These are phyloP conservation scores for Auriscalpium orientale DNA, from an alignment of 768 basidiomycete species.

Conservation along the genomic window DNA sequence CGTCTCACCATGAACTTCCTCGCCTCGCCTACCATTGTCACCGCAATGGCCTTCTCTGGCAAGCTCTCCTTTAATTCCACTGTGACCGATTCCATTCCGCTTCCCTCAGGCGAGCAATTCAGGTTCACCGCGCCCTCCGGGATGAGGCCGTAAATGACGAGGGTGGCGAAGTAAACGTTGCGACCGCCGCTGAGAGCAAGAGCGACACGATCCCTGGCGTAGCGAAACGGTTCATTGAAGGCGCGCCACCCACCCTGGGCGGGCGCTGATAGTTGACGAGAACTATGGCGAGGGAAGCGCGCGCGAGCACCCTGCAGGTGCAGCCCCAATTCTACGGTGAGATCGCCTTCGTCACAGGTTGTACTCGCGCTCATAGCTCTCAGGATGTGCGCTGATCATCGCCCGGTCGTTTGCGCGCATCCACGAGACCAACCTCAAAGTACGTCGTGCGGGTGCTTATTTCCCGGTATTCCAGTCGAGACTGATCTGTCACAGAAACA, in stretches of 20 bases:
- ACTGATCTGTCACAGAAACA: conserved; percentile 64
- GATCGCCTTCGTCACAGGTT: conserved; percentile 3
- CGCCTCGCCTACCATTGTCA: conserved; percentile 93
- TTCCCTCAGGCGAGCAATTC: conserved; percentile 71
- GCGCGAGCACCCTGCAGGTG: conserved; percentile 90
- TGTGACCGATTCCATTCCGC: conserved; percentile 61
- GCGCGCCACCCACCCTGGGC: conserved; percentile 81
- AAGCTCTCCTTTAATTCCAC: conserved; percentile 90
- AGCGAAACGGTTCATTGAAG: conserved; percentile 87
- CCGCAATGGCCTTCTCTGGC: conserved; percentile 95
- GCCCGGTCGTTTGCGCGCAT: conserved; percentile 96
- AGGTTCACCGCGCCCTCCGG: conserved; percentile 81
- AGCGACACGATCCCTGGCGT: conserved; percentile 84
- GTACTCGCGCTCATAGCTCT: not conserved
- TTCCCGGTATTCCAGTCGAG: not conserved
- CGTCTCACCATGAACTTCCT: conserved; percentile 94
- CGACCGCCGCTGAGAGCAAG: conserved; percentile 31
- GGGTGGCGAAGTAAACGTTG: conserved; percentile 86
- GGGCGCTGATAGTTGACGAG: conserved; percentile 87
- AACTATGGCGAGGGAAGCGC: conserved; percentile 98
- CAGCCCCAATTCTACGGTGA: conserved; percentile 91
- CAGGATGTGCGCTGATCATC: conserved; percentile 80
- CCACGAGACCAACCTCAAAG: conserved; percentile 96
- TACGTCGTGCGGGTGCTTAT: conserved; percentile 21
- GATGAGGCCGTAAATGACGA: conserved; percentile 92